A percentile compares a stretch with the other conserved stretches of the same genome.
Evolutionary conservation across 176 grass and related monocot species (phyloP).

Genomic region (Bonia amplexicaulis): DNA sequence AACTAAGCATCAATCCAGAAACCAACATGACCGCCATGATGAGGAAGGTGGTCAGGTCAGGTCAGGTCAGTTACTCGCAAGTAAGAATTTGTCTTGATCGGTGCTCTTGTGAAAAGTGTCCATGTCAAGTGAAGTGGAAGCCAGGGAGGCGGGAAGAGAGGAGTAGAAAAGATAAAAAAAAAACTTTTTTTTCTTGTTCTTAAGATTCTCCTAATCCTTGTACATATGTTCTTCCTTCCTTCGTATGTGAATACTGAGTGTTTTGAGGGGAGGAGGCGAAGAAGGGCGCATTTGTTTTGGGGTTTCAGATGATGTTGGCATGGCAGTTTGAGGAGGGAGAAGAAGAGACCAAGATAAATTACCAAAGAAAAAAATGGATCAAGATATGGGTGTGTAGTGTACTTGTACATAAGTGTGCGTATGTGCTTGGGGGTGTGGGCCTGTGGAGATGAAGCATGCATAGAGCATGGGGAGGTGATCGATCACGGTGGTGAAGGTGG

Average conservation of each 20-base stretch:
- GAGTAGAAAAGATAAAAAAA: background rate
- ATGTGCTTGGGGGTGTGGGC: background rate
- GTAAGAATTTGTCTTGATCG: background rate
- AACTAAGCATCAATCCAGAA: conserved; percentile 24
- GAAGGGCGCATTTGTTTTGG: conserved; percentile 51
- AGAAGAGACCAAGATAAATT: background rate
- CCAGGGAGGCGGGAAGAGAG: background rate
- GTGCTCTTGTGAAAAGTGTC: background rate
- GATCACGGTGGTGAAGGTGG: background rate
- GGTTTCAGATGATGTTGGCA: conserved; percentile 13
- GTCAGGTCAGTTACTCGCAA: background rate
- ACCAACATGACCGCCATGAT: background rate
- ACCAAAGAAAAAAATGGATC: conserved; percentile 3
- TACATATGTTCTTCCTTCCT: conserved; percentile 22
- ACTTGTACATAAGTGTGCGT: conserved; percentile 18
- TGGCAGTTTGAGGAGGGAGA: background rate
- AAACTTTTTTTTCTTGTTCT: background rate
- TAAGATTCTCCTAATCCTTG: conserved; percentile 19
- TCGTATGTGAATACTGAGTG: conserved; percentile 22
- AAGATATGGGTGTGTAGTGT: background rate
- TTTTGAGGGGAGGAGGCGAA: background rate
- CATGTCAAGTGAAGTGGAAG: conserved; percentile 2
- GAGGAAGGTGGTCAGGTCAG: conserved; percentile 11
- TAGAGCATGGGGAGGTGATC: background rate
- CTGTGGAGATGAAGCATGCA: background rate